Evolutionary conservation across 495 filamentous ascomycete species (phyloP).

Genomic region (Trichoderma virens): DNA sequence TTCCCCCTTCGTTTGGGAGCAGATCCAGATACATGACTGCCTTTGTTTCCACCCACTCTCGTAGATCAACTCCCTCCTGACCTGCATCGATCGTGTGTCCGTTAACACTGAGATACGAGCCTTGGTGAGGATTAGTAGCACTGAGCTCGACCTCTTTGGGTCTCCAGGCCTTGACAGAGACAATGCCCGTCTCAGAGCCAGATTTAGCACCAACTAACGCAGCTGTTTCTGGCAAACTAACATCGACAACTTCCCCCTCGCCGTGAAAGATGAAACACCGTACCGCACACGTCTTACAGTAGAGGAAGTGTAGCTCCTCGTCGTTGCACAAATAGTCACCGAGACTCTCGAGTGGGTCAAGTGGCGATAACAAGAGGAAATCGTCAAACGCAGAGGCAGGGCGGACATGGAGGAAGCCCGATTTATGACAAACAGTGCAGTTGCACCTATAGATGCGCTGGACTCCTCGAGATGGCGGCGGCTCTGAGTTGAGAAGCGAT

Average conservation of each 20-base stretch:
- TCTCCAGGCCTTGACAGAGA: constrained; percentile 18
- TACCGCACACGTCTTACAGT: constrained; percentile 25
- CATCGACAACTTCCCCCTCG: constrained; percentile 18
- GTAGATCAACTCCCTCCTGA: constrained; percentile 20
- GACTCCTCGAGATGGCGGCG: constrained; percentile 11
- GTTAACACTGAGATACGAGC: constrained; percentile 22
- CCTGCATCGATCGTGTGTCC: constrained; percentile 19
- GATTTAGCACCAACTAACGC: not conserved
- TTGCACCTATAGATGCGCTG: constrained; percentile 25
- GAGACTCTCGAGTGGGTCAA: constrained; percentile 18
- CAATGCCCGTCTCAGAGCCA: constrained; percentile 16
- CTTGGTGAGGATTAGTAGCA: constrained; percentile 11
- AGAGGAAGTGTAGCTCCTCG: constrained; percentile 21
- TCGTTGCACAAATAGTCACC: constrained; percentile 22
- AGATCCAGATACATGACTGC: constrained; percentile 20
- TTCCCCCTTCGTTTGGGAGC: not conserved
- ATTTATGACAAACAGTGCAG: constrained; percentile 28
- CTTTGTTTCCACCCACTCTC: constrained; percentile 22
- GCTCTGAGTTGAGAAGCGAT: not conserved
- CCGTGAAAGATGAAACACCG: constrained; percentile 28
- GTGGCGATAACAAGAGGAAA: constrained; percentile 25
- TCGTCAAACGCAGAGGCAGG: constrained; percentile 20
- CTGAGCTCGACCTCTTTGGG: constrained; percentile 18
- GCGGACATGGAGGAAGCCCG: constrained; percentile 25
- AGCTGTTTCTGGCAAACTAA: constrained; percentile 9